Conservation (phyloP, 1,139 yeast species). For the Blastobotrys ciferrii region DNA sequence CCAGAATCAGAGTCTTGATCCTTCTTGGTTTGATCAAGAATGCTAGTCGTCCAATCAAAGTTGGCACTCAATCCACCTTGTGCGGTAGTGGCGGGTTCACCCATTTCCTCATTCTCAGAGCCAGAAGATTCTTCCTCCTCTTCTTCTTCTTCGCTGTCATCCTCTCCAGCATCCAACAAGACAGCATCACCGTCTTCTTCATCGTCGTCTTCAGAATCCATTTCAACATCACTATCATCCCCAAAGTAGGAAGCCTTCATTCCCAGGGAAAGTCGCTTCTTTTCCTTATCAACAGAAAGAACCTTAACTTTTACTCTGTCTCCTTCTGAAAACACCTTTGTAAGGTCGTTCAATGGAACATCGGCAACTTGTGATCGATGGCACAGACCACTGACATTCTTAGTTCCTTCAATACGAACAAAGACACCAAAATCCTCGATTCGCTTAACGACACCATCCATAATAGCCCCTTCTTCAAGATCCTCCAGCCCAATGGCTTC, state of each 20-base stretch:
- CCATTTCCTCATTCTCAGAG: conserved; percentile 33
- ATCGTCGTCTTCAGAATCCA: conserved; percentile 35
- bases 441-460: conserved; percentile 69
- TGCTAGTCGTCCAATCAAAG: conserved; percentile 92
- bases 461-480: conserved; percentile 63
- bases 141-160: conserved; percentile 34
- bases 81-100: conserved; percentile 13
- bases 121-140: conserved; percentile 32
- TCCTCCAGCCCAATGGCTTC: conserved; percentile 57
- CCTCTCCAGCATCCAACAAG: conserved; percentile 31
- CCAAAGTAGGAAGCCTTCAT: conserved; percentile 91
- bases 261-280: conserved; percentile 79
- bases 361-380: conserved; percentile 87
- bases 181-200: conserved; percentile 36
- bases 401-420: conserved; percentile 72
- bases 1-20: conserved; percentile 53
- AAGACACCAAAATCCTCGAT: conserved; percentile 91
- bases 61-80: conserved; percentile 72
- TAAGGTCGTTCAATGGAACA: conserved; percentile 49
- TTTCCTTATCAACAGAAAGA: conserved; percentile 57
- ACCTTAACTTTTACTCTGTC: conserved; percentile 86
- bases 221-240: conserved; percentile 41
- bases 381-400: conserved; percentile 79
- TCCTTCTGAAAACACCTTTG: conserved; percentile 74
- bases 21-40: conserved; percentile 73